phyloP scores from a whole-genome alignment of 305 asterid species.

The Fraxinus velutina region DNA sequence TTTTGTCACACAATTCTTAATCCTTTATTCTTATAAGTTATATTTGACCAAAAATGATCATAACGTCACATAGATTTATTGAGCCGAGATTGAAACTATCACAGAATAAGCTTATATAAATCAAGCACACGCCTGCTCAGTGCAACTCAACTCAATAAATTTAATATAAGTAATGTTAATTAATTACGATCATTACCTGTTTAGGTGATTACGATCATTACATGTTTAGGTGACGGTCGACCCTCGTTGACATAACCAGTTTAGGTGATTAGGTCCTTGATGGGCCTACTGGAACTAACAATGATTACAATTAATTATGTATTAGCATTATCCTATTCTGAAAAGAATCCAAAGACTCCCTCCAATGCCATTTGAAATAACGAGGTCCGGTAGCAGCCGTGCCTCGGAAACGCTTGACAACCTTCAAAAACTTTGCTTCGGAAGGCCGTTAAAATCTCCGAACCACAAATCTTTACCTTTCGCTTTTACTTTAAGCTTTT shows the following conservation, averaged over 20 bases:
- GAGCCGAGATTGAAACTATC: not conserved
- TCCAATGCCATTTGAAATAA: conserved; percentile 27
- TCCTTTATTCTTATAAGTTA: not conserved
- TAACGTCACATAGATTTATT: not conserved
- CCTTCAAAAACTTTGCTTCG: conserved; percentile 35
- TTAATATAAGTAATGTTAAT: no score
- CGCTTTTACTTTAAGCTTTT: conserved; percentile 22
- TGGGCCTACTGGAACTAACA: not conserved
- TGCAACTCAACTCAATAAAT: not conserved
- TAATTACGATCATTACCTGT: no score
- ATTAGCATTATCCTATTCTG: not conserved
- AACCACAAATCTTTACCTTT: conserved; percentile 25
- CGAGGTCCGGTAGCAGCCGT: conserved; percentile 16
- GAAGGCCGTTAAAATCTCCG: conserved; percentile 55
- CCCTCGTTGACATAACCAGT: not conserved
- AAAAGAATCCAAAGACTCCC: not conserved
- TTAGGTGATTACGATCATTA: no score
- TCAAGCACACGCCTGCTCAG: not conserved
- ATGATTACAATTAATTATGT: not conserved
- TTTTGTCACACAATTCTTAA: not conserved
- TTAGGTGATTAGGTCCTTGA: not conserved
- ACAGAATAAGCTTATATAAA: not conserved
- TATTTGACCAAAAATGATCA: not conserved
- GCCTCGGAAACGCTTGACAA: conserved; percentile 16
- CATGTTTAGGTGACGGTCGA: no score